Conservation (phyloP, 1,139 yeast species). For the Geotrichum klebahnii region DNA sequence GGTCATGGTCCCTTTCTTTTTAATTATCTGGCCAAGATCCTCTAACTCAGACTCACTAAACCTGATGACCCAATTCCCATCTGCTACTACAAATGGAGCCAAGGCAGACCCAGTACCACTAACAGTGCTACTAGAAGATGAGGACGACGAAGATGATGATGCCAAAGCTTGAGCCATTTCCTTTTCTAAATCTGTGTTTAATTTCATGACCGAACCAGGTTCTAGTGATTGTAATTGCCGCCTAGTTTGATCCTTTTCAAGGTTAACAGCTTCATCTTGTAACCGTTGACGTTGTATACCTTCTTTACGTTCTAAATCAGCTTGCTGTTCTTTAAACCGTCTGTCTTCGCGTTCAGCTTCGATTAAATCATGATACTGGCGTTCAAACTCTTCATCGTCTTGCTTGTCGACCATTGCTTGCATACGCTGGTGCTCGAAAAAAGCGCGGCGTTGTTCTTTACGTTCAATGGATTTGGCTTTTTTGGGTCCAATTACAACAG, state of each 20-base stretch:
- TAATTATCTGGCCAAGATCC: constrained; percentile 2
- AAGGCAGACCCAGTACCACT: not conserved
- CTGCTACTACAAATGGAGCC: constrained; percentile 13
- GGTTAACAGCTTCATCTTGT: not conserved
- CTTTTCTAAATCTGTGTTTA: not conserved
- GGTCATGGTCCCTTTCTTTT: constrained; percentile 8
- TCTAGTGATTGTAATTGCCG: constrained; percentile 2
- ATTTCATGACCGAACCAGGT: not conserved
- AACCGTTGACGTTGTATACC: constrained; percentile 2
- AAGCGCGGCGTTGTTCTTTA: constrained; percentile 23
- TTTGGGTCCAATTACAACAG: constrained; percentile 20
- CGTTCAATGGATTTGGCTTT: constrained; percentile 24
- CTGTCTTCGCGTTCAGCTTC: constrained; percentile 16
- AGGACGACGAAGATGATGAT: too few species aligned
- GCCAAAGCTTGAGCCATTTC: not conserved
- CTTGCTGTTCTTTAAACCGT: constrained; percentile 6
- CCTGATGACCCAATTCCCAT: constrained; percentile 12
- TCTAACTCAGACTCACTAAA: constrained; percentile 6
- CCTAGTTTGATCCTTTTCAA: constrained; percentile 6
- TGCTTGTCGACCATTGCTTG: constrained; percentile 16
- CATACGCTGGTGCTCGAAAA: constrained; percentile 22
- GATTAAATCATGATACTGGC: constrained; percentile 19
- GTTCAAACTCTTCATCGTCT: constrained; percentile 21
- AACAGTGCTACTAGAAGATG: too few species aligned
- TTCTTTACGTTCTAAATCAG: constrained; percentile 6